phyloP scores from a whole-genome alignment of 768 basidiomycete species.

The Lentinus tigrinus region DNA sequence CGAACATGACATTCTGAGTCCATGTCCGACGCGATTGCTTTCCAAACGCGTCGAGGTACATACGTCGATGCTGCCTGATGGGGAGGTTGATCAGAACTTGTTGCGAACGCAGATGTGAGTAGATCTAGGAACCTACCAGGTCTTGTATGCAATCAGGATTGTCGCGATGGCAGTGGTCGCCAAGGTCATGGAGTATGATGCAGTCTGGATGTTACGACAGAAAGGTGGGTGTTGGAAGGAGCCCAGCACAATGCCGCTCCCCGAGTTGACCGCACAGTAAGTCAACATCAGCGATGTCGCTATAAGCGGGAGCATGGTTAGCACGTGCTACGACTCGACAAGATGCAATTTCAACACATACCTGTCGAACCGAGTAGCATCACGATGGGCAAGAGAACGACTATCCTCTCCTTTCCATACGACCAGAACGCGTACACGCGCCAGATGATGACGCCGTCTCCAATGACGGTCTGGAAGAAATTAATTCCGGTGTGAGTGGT shows the following conservation, averaged over 20 bases:
- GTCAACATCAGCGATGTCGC: slow-evolving; percentile 20
- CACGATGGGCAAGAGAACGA: slow-evolving; percentile 15
- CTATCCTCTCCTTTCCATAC: slow-evolving; percentile 10
- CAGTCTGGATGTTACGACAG: slow-evolving; percentile 21
- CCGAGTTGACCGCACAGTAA: slow-evolving; percentile 19
- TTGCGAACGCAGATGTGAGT: not conserved
- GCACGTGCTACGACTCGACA: not conserved
- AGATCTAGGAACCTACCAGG: slow-evolving; percentile 12
- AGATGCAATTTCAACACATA: not conserved
- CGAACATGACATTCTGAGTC: slow-evolving; percentile 14
- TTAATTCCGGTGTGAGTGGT: not conserved
- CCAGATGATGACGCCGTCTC: slow-evolving; percentile 24
- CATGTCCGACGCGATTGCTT: slow-evolving; percentile 8
- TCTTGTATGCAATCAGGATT: slow-evolving; percentile 17
- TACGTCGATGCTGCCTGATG: not conserved
- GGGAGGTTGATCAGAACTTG: not conserved
- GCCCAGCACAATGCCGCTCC: slow-evolving; percentile 17
- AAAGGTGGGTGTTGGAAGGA: slow-evolving; percentile 19
- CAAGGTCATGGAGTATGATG: slow-evolving; percentile 20
- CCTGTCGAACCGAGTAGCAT: slow-evolving; percentile 18
- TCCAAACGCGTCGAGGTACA: not conserved
- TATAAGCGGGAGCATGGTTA: not conserved
- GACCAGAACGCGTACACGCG: slow-evolving; percentile 22
- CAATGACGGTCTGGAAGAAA: slow-evolving; percentile 18
- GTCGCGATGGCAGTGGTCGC: slow-evolving; percentile 22